Evolutionary conservation across 1,139 yeast species (phyloP).

Genomic region (Hansenula lynferdii): DNA sequence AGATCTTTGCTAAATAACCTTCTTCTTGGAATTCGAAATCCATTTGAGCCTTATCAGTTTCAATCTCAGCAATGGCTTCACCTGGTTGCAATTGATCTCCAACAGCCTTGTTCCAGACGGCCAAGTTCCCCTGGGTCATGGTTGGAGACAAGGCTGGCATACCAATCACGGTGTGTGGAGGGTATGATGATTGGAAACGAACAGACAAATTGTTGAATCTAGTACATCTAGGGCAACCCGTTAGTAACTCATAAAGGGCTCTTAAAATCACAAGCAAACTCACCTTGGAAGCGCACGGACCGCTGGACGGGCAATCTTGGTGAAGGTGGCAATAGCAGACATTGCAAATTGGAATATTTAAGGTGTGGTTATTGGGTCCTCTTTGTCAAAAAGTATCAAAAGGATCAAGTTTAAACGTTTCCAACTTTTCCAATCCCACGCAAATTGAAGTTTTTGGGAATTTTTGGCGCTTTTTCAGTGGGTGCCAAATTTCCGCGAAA

Average conservation of each 20-base stretch:
- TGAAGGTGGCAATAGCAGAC: constrained; percentile 15
- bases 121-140: constrained; percentile 93
- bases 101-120: constrained; percentile 80
- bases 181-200: constrained; percentile 39
- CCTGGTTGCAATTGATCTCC: constrained; percentile 90
- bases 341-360: constrained; percentile 4
- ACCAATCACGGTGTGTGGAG: constrained; percentile 57
- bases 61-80: constrained; percentile 93
- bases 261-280: too few species aligned
- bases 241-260: constrained; percentile 6
- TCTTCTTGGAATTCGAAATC: constrained; percentile 99
- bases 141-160: constrained; percentile 95
- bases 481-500: too few species aligned
- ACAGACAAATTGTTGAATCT: constrained; percentile 25
- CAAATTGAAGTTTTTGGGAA: too few species aligned
- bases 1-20: constrained; percentile 88
- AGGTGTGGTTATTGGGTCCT: too few species aligned
- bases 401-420: too few species aligned
- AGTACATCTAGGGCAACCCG: constrained; percentile 17
- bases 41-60: constrained; percentile 98
- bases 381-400: too few species aligned
- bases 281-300: constrained; percentile 21
- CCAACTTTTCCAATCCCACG: too few species aligned
- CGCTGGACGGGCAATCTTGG: constrained; percentile 16
- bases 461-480: too few species aligned